These are phyloP conservation scores for Phytophthora rubi DNA, from an alignment of 352 stramenopile species.

Conservation along the genomic window DNA sequence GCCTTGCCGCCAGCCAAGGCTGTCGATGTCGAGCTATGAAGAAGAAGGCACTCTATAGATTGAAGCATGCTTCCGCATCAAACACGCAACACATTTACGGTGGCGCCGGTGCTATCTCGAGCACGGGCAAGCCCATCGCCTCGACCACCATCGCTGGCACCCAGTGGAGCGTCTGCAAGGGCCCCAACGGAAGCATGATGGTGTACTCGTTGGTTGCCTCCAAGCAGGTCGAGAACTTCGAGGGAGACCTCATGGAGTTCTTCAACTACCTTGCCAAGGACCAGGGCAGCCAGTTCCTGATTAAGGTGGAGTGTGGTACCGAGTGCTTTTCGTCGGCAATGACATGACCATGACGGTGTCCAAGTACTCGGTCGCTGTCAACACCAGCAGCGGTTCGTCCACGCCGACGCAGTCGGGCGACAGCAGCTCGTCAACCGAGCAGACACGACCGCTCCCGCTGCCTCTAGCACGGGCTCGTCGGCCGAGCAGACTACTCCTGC, in stretches of 20 bases:
- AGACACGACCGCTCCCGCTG: no score
- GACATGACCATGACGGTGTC: constrained; percentile 10
- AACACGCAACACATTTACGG: background rate
- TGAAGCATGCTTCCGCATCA: no score
- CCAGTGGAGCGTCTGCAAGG: constrained; percentile 41
- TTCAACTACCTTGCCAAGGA: constrained; percentile 41
- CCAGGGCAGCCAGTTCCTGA: constrained; percentile 43
- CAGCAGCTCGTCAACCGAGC: no score
- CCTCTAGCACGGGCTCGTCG: no score
- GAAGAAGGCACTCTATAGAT: no score
- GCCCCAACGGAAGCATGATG: constrained; percentile 42
- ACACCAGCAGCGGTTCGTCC: no score
- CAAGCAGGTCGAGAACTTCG: constrained; percentile 33
- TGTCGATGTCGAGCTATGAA: no score
- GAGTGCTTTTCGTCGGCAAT: constrained; percentile 39
- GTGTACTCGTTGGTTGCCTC: constrained; percentile 55
- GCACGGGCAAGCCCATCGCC: constrained; percentile 39
- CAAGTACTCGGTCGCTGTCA: no score
- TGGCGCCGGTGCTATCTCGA: constrained; percentile 44
- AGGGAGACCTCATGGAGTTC: constrained; percentile 46
- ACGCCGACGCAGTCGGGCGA: no score
- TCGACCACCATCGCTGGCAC: constrained; percentile 35
- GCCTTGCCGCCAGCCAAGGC: no score
- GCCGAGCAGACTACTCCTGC: constrained; percentile 12
- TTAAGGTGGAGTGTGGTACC: constrained; percentile 48